These are phyloP conservation scores for Fraxinus greggii DNA, from an alignment of 305 asterid species.

Conservation along the genomic window DNA sequence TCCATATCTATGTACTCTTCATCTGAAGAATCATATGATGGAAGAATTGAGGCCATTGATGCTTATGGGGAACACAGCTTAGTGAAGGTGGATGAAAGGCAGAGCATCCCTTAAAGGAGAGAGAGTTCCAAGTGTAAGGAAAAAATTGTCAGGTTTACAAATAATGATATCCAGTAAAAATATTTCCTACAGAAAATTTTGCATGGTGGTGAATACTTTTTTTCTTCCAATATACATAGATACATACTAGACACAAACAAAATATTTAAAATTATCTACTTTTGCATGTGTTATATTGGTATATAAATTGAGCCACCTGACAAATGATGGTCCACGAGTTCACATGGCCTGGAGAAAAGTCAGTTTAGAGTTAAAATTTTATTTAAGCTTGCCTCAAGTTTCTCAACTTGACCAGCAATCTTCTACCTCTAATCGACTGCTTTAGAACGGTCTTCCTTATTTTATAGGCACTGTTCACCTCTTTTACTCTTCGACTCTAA, in stretches of 20 bases:
- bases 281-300: background rate
- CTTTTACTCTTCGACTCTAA: no score
- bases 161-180: background rate
- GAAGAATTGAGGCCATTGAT: conserved; percentile 37
- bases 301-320: background rate
- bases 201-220: background rate
- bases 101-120: conserved; percentile 42
- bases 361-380: background rate
- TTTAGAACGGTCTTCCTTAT: no score
- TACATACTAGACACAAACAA: background rate
- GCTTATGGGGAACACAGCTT: conserved; percentile 47
- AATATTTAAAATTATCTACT: background rate
- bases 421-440: no score
- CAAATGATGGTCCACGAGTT: background rate
- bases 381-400: background rate
- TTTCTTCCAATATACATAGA: background rate
- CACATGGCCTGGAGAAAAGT: background rate
- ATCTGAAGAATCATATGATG: conserved; percentile 32
- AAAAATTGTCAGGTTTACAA: background rate
- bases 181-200: background rate
- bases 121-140: conserved; percentile 48
- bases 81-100: conserved; percentile 21
- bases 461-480: no score
- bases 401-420: background rate
- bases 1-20: conserved; percentile 80